Percentiles rank a stretch among this genome's conserved stretches.
Conservation (phyloP, 495 filamentous ascomycete genomes). For the Platismatia glauca region DNA sequence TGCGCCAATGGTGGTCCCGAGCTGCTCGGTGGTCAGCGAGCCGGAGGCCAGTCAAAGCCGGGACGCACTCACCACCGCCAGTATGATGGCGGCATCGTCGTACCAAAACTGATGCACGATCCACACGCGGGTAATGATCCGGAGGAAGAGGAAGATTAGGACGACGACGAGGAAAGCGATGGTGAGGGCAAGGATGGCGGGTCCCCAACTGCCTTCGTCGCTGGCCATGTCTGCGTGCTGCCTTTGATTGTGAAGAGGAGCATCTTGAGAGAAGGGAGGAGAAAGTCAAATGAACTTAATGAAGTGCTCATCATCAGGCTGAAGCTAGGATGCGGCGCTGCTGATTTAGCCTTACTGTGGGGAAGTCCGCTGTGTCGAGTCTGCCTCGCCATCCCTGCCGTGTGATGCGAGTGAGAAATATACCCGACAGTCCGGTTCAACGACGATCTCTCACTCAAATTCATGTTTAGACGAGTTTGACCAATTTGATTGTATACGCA, state of each 20-base stretch:
- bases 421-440: background rate
- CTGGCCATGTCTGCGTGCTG: background rate
- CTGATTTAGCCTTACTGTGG: conserved; percentile 3
- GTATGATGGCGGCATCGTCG: conserved; percentile 22
- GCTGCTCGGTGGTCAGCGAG: conserved; percentile 8
- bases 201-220: conserved; percentile 20
- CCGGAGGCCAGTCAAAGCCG: background rate
- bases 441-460: background rate
- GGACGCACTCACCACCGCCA: conserved; percentile 19
- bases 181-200: conserved; percentile 19
- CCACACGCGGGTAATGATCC: conserved; percentile 20
- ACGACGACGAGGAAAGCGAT: conserved; percentile 20
- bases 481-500: no score
- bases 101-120: conserved; percentile 23
- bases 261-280: background rate
- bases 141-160: conserved; percentile 18
- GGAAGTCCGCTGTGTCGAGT: background rate
- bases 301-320: background rate
- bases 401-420: background rate
- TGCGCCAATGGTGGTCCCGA: conserved; percentile 21
- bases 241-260: background rate
- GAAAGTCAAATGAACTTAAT: background rate
- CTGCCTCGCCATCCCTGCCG: background rate
- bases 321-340: background rate
- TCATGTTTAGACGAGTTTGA: background rate